Evolutionary conservation across 805 yeast genomes (phyloP).

Genomic region (Myxozyma vanderwaltii): DNA sequence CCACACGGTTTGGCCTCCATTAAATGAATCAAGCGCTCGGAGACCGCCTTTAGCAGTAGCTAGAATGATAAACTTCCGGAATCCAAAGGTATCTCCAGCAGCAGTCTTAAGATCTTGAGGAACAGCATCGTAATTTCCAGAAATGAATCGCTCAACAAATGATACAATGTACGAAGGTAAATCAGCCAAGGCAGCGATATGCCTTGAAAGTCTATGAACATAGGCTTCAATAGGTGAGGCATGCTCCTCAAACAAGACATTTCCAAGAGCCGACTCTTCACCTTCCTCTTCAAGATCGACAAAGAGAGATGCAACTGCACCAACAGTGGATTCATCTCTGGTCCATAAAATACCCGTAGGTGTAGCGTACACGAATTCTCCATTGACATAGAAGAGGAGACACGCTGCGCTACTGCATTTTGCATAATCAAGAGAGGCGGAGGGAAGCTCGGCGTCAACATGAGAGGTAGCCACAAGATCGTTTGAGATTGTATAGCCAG

Average conservation of each 20-base stretch:
- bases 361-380: constrained; percentile 13
- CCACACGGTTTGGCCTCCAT: constrained; percentile 38
- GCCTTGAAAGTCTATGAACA: constrained; percentile 37
- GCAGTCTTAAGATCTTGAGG: constrained; percentile 8
- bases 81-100: constrained; percentile 40
- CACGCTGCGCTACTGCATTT: constrained; percentile 17
- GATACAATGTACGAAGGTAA: constrained; percentile 21
- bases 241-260: constrained; percentile 38
- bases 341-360: constrained; percentile 32
- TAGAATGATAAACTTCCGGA: constrained; percentile 41
- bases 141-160: constrained; percentile 15
- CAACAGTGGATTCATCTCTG: constrained; percentile 40
- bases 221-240: constrained; percentile 38
- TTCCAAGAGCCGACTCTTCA: constrained; percentile 36
- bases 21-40: constrained; percentile 39
- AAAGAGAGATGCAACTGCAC: constrained; percentile 35
- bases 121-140: constrained; percentile 27
- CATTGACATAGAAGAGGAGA: constrained; percentile 9
- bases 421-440: constrained; percentile 4
- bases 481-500: background rate
- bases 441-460: background rate
- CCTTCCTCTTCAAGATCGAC: constrained; percentile 37
- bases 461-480: background rate
- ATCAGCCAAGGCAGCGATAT: constrained; percentile 33
- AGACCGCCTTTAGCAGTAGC: constrained; percentile 39